Evolutionary conservation across 2,329 filamentous ascomycete genomes (phyloP).

Genomic region (Hypoxylon sp.): DNA sequence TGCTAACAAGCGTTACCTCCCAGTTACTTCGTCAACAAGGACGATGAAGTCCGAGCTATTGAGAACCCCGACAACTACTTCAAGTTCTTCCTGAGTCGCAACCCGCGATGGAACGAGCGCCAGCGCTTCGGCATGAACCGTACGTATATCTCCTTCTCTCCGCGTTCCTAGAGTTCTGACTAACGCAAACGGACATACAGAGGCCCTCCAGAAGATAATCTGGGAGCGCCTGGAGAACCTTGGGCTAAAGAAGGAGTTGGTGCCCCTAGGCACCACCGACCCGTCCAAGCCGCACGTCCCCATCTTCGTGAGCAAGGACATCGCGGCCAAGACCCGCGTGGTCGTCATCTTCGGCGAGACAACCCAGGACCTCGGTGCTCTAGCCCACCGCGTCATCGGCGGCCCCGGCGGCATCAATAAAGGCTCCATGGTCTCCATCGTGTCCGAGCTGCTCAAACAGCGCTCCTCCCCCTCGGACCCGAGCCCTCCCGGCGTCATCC

Average conservation of each 20-base stretch:
- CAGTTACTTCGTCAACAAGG: conserved; percentile 80
- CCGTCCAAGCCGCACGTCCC: conserved; percentile 70
- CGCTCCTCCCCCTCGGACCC: conserved; percentile 52
- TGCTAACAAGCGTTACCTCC: conserved; percentile 3
- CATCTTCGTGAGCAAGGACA: conserved; percentile 71
- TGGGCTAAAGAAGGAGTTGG: conserved; percentile 69
- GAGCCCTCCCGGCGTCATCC: conserved; percentile 70
- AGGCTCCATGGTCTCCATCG: conserved; percentile 77
- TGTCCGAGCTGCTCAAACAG: conserved; percentile 60
- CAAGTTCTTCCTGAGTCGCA: conserved; percentile 79
- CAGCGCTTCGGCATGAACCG: conserved; percentile 81
- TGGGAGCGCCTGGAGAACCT: conserved; percentile 70
- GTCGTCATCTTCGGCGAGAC: conserved; percentile 81
- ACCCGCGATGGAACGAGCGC: conserved; percentile 80
- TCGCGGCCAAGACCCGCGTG: conserved; percentile 70
- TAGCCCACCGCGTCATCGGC: conserved; percentile 76
- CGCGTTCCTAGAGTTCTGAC: neutral
- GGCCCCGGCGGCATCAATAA: conserved; percentile 73
- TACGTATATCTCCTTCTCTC: conserved; percentile 54
- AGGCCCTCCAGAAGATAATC: conserved; percentile 72
- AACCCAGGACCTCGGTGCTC: conserved; percentile 77
- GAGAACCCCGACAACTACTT: conserved; percentile 76
- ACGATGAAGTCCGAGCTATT: conserved; percentile 80
- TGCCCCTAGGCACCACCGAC: conserved; percentile 67
- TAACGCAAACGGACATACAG: conserved; percentile 56